phyloP scores from a whole-genome alignment of 192 early-diverging fungal genomes.

The Phycomyces blakesleeanus region DNA sequence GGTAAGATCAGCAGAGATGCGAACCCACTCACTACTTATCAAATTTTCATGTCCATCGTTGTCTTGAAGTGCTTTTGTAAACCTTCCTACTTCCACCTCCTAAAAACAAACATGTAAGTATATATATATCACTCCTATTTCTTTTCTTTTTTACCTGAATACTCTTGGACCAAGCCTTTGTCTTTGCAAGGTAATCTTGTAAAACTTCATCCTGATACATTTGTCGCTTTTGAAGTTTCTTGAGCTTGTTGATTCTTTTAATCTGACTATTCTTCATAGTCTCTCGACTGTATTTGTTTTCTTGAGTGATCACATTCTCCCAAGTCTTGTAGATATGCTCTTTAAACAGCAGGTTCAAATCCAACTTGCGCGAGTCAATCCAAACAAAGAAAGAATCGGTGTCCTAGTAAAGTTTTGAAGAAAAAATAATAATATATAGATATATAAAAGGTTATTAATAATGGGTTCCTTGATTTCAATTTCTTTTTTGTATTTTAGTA shows the following conservation, averaged over 20 bases:
- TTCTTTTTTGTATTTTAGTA: conserved; percentile 7
- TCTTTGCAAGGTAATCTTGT: conserved; percentile 49
- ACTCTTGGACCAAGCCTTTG: conserved; percentile 46
- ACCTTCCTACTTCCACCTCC: conserved; percentile 52
- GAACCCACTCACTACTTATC: conserved; percentile 58
- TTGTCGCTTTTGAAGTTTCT: conserved; percentile 42
- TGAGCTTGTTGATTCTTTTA: conserved; percentile 49
- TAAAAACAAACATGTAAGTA: no score
- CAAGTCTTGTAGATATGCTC: conserved; percentile 53
- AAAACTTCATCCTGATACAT: conserved; percentile 45
- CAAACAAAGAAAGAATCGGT: conserved; percentile 52
- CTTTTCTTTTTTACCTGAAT: conserved; percentile 43
- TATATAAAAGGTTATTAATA: background rate
- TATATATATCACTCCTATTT: no score
- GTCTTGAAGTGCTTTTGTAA: conserved; percentile 56
- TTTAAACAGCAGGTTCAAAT: conserved; percentile 54
- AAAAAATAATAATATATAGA: no score
- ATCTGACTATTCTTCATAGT: conserved; percentile 39
- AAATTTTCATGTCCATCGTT: conserved; percentile 53
- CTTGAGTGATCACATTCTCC: conserved; percentile 51
- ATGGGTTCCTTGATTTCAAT: no score
- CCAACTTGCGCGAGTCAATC: conserved; percentile 45
- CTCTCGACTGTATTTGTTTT: conserved; percentile 51
- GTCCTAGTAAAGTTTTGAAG: conserved; percentile 47
- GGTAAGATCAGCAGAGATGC: conserved; percentile 46